Evolutionary conservation across 1,139 yeast genomes (phyloP).

Genomic region (Pichia sp.): DNA sequence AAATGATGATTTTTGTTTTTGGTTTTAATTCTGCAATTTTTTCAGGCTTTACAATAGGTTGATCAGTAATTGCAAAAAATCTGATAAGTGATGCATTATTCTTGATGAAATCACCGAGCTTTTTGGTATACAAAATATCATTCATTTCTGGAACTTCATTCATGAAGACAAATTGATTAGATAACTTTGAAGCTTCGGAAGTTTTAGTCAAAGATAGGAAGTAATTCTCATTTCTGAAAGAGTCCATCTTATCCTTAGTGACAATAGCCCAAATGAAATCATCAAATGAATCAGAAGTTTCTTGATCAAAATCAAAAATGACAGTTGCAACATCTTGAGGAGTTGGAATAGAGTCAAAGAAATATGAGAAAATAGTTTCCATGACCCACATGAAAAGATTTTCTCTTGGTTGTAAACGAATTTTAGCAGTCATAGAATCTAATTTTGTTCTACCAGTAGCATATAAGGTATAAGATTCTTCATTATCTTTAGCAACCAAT

Average conservation of each 20-base stretch:
- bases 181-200: slow-evolving; percentile 57
- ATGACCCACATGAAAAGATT: slow-evolving; percentile 58
- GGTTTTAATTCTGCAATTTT: slow-evolving; percentile 45
- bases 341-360: slow-evolving; percentile 39
- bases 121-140: slow-evolving; percentile 50
- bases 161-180: slow-evolving; percentile 78
- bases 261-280: slow-evolving; percentile 80
- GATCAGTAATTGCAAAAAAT: slow-evolving; percentile 76
- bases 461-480: slow-evolving; percentile 66
- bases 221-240: slow-evolving; percentile 67
- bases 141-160: slow-evolving; percentile 79
- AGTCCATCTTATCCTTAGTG: slow-evolving; percentile 76
- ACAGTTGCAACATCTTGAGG: slow-evolving; percentile 61
- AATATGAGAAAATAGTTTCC: slow-evolving; percentile 52
- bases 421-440: slow-evolving; percentile 51
- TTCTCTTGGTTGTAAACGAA: slow-evolving; percentile 73
- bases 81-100: slow-evolving; percentile 50
- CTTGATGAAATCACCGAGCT: slow-evolving; percentile 41
- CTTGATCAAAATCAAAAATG: slow-evolving; percentile 51
- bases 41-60: slow-evolving; percentile 62
- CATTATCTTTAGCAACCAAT: slow-evolving; percentile 57
- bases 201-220: slow-evolving; percentile 81
- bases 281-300: slow-evolving; percentile 42
- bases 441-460: slow-evolving; percentile 86
- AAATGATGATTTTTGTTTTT: slow-evolving; percentile 46